These are phyloP conservation scores for Apiospora kogelbergensis DNA, from an alignment of 2,329 filamentous ascomycete species.

Conservation along the genomic window DNA sequence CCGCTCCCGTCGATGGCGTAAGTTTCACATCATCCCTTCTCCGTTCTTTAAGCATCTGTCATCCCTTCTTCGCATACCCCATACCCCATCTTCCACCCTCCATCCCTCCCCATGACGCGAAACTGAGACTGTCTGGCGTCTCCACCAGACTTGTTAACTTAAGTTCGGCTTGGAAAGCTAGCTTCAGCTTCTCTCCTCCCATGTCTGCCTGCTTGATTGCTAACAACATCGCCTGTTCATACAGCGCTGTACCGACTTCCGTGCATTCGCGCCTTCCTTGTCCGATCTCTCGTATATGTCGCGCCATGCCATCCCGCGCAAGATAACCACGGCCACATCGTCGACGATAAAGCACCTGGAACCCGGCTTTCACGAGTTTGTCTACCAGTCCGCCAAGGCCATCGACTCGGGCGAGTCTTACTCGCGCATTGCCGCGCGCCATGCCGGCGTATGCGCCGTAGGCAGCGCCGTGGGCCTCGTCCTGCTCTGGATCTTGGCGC, in stretches of 20 bases:
- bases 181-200: background rate
- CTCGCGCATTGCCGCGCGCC: conserved; percentile 2
- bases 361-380: conserved; percentile 8
- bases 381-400: conserved; percentile 6
- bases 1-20: conserved; percentile 8
- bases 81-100: no score
- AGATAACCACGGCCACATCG: background rate
- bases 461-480: background rate
- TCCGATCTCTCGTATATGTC: conserved; percentile 11
- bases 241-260: conserved; percentile 10
- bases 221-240: background rate
- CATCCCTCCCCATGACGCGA: background rate
- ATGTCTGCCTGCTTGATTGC: background rate
- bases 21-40: conserved; percentile 8
- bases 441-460: background rate
- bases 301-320: conserved; percentile 7
- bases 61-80: background rate
- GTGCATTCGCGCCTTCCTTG: conserved; percentile 4
- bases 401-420: conserved; percentile 9
- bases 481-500: conserved; percentile 7
- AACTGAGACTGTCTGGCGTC: background rate
- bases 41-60: background rate
- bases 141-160: background rate
- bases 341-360: conserved; percentile 7
- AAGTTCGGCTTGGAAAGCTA: background rate